Conservation (phyloP, 257 asterid species). For the Handroanthus guayacan region DNA sequence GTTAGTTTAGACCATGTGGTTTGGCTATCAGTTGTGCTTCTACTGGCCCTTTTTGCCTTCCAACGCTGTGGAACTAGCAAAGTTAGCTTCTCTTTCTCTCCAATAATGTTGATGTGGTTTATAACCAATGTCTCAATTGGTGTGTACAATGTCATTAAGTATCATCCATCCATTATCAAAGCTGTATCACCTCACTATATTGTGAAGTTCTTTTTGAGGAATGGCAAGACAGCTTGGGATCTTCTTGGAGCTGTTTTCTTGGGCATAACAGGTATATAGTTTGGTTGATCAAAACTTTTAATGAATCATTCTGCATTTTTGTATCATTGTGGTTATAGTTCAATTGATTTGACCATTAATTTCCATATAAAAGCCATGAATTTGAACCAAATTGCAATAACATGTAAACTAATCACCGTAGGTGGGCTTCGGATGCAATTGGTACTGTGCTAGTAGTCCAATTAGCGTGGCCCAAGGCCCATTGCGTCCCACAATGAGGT, state of each 20-base stretch:
- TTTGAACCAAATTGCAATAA: too few species aligned
- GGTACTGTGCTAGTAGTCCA: too few species aligned
- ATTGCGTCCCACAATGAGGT: too few species aligned
- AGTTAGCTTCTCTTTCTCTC: slow-evolving; percentile 72
- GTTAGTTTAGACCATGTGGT: slow-evolving; percentile 59
- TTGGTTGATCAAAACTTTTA: background rate
- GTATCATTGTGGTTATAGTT: too few species aligned
- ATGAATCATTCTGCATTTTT: too few species aligned
- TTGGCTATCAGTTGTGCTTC: slow-evolving; percentile 58
- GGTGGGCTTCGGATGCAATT: too few species aligned
- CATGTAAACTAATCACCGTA: too few species aligned
- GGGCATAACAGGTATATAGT: slow-evolving; percentile 57
- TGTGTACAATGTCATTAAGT: slow-evolving; percentile 55
- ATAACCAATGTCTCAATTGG: slow-evolving; percentile 63
- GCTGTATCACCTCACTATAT: slow-evolving; percentile 71
- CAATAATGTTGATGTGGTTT: slow-evolving; percentile 74
- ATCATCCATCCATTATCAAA: slow-evolving; percentile 56
- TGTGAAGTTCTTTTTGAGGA: slow-evolving; percentile 49
- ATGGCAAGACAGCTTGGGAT: slow-evolving; percentile 56
- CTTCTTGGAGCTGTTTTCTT: slow-evolving; percentile 77
- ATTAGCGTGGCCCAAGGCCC: too few species aligned
- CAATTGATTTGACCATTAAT: too few species aligned
- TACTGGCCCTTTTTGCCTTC: slow-evolving; percentile 58
- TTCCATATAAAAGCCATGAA: too few species aligned
- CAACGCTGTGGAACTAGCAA: slow-evolving; percentile 71